These are phyloP conservation scores for Perilla frutescens DNA, from an alignment of 257 asterid genomes.

Conservation along the genomic window DNA sequence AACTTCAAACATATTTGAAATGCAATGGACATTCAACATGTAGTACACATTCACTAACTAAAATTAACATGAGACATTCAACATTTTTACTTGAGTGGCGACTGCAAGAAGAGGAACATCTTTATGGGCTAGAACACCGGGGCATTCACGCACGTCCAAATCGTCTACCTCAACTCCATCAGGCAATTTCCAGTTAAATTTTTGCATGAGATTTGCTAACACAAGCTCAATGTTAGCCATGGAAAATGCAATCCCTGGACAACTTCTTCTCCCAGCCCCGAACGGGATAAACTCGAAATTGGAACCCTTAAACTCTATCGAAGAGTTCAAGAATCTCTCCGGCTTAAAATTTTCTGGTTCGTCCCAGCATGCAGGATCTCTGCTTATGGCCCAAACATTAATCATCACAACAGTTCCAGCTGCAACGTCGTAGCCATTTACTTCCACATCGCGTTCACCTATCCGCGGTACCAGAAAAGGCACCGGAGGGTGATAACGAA, in stretches of 20 bases:
- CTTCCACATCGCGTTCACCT: not conserved
- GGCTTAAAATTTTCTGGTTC: slow-evolving; percentile 40
- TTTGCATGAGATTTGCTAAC: slow-evolving; percentile 41
- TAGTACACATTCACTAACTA: too few species aligned
- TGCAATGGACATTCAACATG: too few species aligned
- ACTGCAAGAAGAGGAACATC: too few species aligned
- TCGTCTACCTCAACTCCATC: slow-evolving; percentile 36
- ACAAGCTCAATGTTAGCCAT: not conserved
- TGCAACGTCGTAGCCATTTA: not conserved
- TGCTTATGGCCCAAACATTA: slow-evolving; percentile 23
- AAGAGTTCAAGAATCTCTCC: slow-evolving; percentile 39
- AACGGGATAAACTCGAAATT: slow-evolving; percentile 55
- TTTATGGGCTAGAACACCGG: not conserved
- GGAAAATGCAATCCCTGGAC: too few species aligned
- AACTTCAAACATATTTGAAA: too few species aligned
- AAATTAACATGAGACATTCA: too few species aligned
- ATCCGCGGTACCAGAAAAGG: not conserved
- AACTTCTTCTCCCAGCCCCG: slow-evolving; percentile 51
- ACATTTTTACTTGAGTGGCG: too few species aligned
- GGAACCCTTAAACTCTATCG: slow-evolving; percentile 36
- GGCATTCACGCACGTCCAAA: slow-evolving; percentile 50
- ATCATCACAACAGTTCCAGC: not conserved
- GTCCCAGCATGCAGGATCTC: slow-evolving; percentile 42
- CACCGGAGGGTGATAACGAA: not conserved
- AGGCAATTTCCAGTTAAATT: slow-evolving; percentile 48